Conservation (phyloP, 2,329 filamentous ascomycete species). For the Monosporascus sp. region DNA sequence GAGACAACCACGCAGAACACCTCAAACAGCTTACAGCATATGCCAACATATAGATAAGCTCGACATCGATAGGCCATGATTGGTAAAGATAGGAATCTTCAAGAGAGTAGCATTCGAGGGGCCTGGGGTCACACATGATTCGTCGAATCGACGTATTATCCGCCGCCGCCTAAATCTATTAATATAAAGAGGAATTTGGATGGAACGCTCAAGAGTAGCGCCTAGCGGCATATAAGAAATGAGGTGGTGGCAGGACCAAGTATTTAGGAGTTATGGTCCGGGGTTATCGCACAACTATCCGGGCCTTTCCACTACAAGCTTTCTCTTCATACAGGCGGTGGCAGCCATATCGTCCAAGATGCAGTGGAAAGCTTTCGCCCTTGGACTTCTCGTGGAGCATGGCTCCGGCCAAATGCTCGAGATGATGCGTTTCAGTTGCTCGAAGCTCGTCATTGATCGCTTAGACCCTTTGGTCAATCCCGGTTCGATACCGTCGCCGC, state of each 20-base stretch:
- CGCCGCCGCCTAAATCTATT: conserved; percentile 13
- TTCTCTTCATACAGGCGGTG: conserved; percentile 5
- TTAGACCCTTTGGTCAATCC: conserved; percentile 8
- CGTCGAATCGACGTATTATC: conserved; percentile 8
- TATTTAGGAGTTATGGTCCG: conserved; percentile 17
- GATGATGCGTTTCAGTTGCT: conserved; percentile 21
- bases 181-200: conserved; percentile 14
- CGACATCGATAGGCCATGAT: conserved; percentile 5
- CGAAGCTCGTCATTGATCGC: conserved; percentile 6
- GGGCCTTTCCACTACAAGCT: conserved; percentile 6
- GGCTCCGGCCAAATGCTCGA: conserved; percentile 23
- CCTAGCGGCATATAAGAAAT: conserved; percentile 11
- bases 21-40: conserved; percentile 1
- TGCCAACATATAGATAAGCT: conserved; percentile 2
- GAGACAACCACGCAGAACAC: conserved; percentile 1
- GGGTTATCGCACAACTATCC: conserved; percentile 3
- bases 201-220: conserved; percentile 3
- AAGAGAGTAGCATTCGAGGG: conserved; percentile 7
- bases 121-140: conserved; percentile 7
- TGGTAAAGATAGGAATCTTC: conserved; percentile 11
- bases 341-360: conserved; percentile 12
- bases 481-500: conserved; percentile 5
- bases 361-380: conserved; percentile 17
- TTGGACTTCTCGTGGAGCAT: conserved; percentile 12
- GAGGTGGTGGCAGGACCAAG: conserved; percentile 1